A percentile compares a stretch with the other conserved stretches of the same genome.
Evolutionary conservation across 164 flowering plant species (phyloP).

Genomic region (Annona squamosa): DNA sequence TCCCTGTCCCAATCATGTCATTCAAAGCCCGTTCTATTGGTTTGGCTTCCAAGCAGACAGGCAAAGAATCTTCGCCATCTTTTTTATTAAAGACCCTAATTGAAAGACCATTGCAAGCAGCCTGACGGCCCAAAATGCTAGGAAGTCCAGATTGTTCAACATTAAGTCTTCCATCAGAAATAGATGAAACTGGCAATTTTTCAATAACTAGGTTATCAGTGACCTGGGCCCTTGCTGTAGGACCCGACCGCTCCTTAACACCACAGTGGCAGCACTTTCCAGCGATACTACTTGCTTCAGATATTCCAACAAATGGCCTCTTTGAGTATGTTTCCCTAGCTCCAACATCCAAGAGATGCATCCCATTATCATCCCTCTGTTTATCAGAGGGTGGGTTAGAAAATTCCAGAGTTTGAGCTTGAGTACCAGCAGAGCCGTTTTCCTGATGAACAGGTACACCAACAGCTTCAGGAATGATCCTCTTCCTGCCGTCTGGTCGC

Average conservation of each 20-base stretch:
- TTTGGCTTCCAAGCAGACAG: slow-evolving; percentile 75
- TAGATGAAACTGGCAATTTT: slow-evolving; percentile 51
- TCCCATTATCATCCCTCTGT: slow-evolving; percentile 35
- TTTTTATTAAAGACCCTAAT: slow-evolving; percentile 76
- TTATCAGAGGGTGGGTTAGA: slow-evolving; percentile 28
- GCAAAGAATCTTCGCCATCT: slow-evolving; percentile 48
- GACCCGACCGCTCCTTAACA: slow-evolving; percentile 54
- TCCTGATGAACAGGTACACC: slow-evolving; percentile 66
- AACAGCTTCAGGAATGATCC: slow-evolving; percentile 97
- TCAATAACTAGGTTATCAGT: slow-evolving; percentile 82
- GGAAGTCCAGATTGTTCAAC: slow-evolving; percentile 44
- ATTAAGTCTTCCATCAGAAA: slow-evolving; percentile 41
- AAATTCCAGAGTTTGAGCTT: slow-evolving; percentile 36
- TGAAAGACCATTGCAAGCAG: slow-evolving; percentile 35
- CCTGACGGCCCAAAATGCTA: slow-evolving; percentile 27
- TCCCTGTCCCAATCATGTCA: slow-evolving; percentile 68
- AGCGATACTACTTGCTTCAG: slow-evolving; percentile 20
- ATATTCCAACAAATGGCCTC: slow-evolving; percentile 26
- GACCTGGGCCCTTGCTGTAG: slow-evolving; percentile 69
- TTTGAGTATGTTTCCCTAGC: slow-evolving; percentile 37
- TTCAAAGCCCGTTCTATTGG: slow-evolving; percentile 68
- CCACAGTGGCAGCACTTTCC: slow-evolving; percentile 14
- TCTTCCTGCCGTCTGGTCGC: slow-evolving; percentile 95
- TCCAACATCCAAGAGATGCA: slow-evolving; percentile 28
- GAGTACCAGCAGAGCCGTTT: slow-evolving; percentile 31